Evolutionary conservation across 306 rosid species (phyloP).

Genomic region (Mimosa bimucronata): DNA sequence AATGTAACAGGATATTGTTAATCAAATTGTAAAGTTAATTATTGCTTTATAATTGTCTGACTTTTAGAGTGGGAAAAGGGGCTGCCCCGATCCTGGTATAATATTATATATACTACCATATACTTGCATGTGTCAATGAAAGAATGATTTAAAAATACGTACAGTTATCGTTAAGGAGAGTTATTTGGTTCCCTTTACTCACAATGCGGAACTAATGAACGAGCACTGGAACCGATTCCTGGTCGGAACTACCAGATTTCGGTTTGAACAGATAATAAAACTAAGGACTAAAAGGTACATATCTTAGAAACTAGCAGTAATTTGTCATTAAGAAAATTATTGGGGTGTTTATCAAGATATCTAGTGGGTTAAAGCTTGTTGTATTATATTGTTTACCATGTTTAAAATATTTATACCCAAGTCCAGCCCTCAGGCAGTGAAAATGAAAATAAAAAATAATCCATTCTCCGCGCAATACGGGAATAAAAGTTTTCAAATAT

Average conservation of each 20-base stretch:
- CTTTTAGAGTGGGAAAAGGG: not conserved
- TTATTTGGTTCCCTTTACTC: not conserved
- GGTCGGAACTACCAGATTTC: not conserved
- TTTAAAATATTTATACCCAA: not conserved
- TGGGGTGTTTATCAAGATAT: not conserved
- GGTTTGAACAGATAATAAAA: too few relatives aligned
- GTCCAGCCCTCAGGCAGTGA: not conserved
- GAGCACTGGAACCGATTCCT: not conserved
- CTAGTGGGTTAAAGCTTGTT: too few relatives aligned
- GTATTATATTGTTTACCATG: not conserved
- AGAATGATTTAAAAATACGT: not conserved
- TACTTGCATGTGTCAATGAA: not conserved
- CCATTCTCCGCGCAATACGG: not conserved
- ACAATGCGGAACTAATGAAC: not conserved
- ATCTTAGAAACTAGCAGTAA: not conserved
- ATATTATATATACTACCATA: not conserved
- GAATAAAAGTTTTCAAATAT: conserved; percentile 34
- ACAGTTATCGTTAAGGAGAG: not conserved
- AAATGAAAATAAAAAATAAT: not conserved
- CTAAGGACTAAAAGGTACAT: not conserved
- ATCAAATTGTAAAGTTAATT: not conserved
- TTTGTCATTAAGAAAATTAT: not conserved
- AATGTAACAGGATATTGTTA: not conserved
- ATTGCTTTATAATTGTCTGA: not conserved
- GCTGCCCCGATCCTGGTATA: not conserved